These are phyloP conservation scores for Coemansia sp. DNA, from an alignment of 192 early-diverging fungal genomes.

Conservation along the genomic window DNA sequence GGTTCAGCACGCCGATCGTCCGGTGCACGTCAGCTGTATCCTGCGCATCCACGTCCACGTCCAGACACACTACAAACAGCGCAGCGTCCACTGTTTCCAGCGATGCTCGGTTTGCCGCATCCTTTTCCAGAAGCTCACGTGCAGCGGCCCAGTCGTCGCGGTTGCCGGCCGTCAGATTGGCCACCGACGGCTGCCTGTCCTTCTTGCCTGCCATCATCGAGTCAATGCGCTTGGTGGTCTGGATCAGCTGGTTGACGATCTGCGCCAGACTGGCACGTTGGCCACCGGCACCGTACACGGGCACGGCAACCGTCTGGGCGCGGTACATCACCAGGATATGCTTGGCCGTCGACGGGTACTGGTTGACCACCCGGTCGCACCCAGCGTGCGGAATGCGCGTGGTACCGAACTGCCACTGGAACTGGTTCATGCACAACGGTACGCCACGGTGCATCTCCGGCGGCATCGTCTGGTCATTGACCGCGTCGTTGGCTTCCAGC, in stretches of 20 bases:
- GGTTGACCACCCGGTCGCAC: constrained; percentile 68
- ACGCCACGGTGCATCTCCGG: constrained; percentile 63
- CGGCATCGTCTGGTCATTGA: constrained; percentile 66
- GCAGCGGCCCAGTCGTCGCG: constrained; percentile 85
- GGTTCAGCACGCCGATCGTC: constrained; percentile 73
- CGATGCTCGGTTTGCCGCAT: constrained; percentile 55
- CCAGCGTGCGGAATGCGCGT: constrained; percentile 68
- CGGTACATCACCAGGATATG: constrained; percentile 85
- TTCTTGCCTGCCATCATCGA: constrained; percentile 3
- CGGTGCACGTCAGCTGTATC: constrained; percentile 61
- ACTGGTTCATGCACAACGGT: constrained; percentile 95
- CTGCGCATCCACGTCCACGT: constrained; percentile 66
- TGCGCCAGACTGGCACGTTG: constrained; percentile 58
- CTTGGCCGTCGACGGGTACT: constrained; percentile 69
- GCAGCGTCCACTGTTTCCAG: constrained; percentile 71
- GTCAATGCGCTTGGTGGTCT: constrained; percentile 24
- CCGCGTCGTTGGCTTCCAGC: constrained; percentile 70
- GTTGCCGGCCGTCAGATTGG: constrained; percentile 81
- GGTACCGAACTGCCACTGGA: constrained; percentile 81
- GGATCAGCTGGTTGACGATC: constrained; percentile 40
- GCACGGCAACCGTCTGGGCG: constrained; percentile 82
- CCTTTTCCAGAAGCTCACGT: constrained; percentile 51
- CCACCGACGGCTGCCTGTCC: constrained; percentile 59
- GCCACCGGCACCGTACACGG: constrained; percentile 70
- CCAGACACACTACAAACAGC: constrained; percentile 86